Evolutionary conservation across 83 land plant genomes (phyloP).

Genomic region (Diphasiastrum complanatum): DNA sequence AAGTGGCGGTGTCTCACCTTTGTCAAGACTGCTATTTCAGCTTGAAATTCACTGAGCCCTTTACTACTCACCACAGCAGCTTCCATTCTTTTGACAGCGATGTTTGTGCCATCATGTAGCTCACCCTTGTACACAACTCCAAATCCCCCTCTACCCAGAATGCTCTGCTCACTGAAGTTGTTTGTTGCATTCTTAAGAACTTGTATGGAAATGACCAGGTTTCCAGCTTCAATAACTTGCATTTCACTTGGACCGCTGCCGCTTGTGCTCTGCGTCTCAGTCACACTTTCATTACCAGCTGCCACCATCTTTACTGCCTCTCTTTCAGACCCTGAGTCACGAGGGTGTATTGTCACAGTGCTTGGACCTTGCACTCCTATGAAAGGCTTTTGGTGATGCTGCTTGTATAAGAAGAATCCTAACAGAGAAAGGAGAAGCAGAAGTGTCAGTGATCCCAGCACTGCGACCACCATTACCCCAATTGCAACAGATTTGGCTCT

Average conservation of each 20-base stretch:
- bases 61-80: slow-evolving; percentile 11
- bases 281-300: not conserved
- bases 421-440: not conserved
- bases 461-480: not conserved
- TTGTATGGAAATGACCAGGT: not conserved
- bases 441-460: not conserved
- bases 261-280: not conserved
- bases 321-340: too few relatives aligned
- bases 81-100: slow-evolving; percentile 13
- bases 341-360: not conserved
- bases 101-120: slow-evolving; percentile 9
- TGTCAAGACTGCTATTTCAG: too few relatives aligned
- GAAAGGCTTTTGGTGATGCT: not conserved
- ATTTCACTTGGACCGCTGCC: not conserved
- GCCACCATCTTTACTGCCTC: not conserved
- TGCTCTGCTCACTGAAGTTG: too few relatives aligned
- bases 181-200: too few relatives aligned
- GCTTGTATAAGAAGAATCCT: not conserved
- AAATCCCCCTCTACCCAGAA: too few relatives aligned
- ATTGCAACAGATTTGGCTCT: not conserved
- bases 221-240: too few relatives aligned
- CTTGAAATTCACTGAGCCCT: too few relatives aligned
- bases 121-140: slow-evolving; percentile 8
- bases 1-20: too few relatives aligned
- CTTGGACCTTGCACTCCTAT: not conserved